Base-by-base conservation (phyloP, 2,329 filamentous ascomycete species). In the Niveomyces coronatus region DNA sequence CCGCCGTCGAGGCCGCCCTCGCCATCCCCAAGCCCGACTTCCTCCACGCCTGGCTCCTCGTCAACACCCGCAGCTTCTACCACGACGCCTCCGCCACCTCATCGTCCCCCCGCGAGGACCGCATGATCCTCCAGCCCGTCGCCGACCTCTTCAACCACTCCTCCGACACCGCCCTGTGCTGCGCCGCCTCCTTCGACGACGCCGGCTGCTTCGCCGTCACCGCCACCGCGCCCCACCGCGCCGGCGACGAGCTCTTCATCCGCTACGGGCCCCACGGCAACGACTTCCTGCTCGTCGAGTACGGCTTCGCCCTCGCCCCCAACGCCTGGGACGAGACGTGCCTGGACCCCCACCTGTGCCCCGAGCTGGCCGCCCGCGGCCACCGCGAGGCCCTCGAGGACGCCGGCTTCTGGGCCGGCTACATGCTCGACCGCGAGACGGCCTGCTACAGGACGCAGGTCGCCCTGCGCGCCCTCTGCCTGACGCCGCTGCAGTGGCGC, bases 251-350 rank as follows among this genome's bases (percentile, higher is more conserved):
- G 57, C 60, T 86, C 2, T 72, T 71, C 42, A 75, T 84, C 35
- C 73, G 69, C 35, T 87, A 87, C 51, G 82, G 82, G 9, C 53
- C 67, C 3, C 82, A 86, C 53, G 68, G 67, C 33, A 83, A 83
- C 47, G 82, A 85, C 53, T 77, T 82, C 43, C 56, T 87, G 15
- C 70, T 86, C 3, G 70, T 74, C 0, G 82, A 86, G 58, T 86
- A 73, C 49, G 69, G 69, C 17, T 73, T 73, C 48, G 54, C 64
- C n/a, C 53, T 68, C 16, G 47, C 45, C 9, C 44, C 45, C 17
- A 74, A 74, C 48, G 50, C 55, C n/a, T 72, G 67, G 62, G 71
- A 74, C 34, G 68, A 71, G 50, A 57, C 63, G 3, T 52, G 52
- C 9, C 54, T 74, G 3, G 69, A 74, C 41, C 60, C 64, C 2